Evolutionary conservation across 1,284 basidiomycete genomes (phyloP).

Genomic region (Leccinum angustisporum): DNA sequence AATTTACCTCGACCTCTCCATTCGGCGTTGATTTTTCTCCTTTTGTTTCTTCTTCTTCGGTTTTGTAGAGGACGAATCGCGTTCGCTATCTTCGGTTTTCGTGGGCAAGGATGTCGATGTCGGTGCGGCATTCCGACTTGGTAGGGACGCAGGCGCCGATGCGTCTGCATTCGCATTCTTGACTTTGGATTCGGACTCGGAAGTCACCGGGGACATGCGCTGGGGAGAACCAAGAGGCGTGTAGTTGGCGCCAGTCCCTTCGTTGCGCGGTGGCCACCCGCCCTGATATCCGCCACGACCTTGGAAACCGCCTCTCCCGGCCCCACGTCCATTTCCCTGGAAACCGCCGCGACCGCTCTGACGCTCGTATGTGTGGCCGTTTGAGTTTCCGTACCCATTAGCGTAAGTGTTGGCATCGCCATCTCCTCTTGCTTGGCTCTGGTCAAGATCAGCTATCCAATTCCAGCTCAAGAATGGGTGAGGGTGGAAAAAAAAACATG

Average conservation of each 20-base stretch:
- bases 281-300: conserved; percentile 22
- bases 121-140: neutral
- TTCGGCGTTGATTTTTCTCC: conserved; percentile 25
- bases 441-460: conserved; percentile 11
- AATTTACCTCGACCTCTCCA: conserved; percentile 16
- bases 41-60: conserved; percentile 28
- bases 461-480: neutral
- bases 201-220: conserved; percentile 45
- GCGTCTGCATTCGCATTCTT: neutral
- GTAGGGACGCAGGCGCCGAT: neutral
- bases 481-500: neutral
- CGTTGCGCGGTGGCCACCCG: conserved; percentile 23
- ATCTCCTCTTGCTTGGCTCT: conserved; percentile 15
- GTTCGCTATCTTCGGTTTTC: conserved; percentile 1
- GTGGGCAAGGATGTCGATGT: neutral
- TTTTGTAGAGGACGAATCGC: conserved; percentile 4
- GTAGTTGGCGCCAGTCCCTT: conserved; percentile 63
- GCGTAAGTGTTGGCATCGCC: neutral
- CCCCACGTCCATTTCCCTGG: conserved; percentile 29
- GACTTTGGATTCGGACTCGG: conserved; percentile 1
- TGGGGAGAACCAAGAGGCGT: conserved; percentile 65
- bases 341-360: conserved; percentile 19
- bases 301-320: conserved; percentile 23
- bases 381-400: neutral
- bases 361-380: neutral